These are phyloP conservation scores for Arabidopsis arenosa DNA, from an alignment of 345 rosid species.

Conservation along the genomic window DNA sequence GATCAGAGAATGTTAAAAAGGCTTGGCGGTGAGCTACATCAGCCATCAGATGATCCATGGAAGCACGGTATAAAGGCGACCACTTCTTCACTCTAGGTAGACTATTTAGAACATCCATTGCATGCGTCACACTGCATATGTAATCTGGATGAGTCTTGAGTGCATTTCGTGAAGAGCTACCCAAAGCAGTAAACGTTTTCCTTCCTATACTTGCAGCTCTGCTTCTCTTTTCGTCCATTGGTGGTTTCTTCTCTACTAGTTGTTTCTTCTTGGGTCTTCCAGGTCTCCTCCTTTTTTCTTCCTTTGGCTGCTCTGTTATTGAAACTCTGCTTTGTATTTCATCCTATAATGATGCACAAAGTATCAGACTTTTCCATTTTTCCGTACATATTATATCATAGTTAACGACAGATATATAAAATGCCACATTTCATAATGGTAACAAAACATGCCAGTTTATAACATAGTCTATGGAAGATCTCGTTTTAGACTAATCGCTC, in stretches of 20 bases:
- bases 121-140: slow-evolving; percentile 13
- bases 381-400: not conserved
- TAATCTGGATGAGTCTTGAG: slow-evolving; percentile 10
- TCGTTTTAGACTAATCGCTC: not conserved
- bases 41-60: slow-evolving; percentile 27
- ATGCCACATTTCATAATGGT: too few relatives aligned
- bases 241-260: slow-evolving; percentile 4
- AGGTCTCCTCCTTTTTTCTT: not conserved
- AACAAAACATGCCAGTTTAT: not conserved
- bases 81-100: slow-evolving; percentile 19
- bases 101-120: slow-evolving; percentile 9
- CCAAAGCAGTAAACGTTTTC: not conserved
- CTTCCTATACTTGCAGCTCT: slow-evolving; percentile 1
- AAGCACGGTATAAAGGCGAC: slow-evolving; percentile 23
- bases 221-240: not conserved
- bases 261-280: slow-evolving; percentile 7
- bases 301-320: slow-evolving; percentile 18
- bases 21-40: slow-evolving; percentile 29
- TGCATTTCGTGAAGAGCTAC: not conserved
- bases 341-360: not conserved
- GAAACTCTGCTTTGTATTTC: slow-evolving; percentile 2
- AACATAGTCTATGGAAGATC: not conserved
- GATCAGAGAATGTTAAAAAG: slow-evolving; percentile 15
- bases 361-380: not conserved
- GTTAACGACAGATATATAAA: not conserved